Percentiles rank a stretch among this genome's conserved stretches.
phyloP scores from a whole-genome alignment of 371 early-diverging fungal species.

The Apophysomyces trapeziformis region DNA sequence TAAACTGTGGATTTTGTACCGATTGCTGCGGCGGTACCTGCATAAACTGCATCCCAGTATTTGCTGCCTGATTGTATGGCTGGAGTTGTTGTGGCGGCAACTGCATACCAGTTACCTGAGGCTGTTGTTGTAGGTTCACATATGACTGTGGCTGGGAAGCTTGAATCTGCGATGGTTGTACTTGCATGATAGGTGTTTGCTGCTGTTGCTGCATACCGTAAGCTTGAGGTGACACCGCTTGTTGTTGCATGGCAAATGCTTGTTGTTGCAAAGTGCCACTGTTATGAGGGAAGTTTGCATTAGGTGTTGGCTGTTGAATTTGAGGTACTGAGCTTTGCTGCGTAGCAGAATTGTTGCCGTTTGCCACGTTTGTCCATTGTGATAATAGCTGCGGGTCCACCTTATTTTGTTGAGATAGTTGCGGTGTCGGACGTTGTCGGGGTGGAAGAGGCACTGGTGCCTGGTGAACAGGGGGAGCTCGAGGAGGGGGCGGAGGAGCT shows the following conservation, averaged over 20 bases:
- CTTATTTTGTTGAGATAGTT: constrained; percentile 38
- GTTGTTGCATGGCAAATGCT: constrained; percentile 11
- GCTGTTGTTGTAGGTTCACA: constrained; percentile 14
- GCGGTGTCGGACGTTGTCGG: constrained; percentile 39
- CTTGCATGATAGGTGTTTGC: constrained; percentile 17
- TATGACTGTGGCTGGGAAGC: neutral
- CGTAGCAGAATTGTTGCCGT: constrained; percentile 24
- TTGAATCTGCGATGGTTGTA: neutral
- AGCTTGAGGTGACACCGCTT: constrained; percentile 13
- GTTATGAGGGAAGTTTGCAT: constrained; percentile 1
- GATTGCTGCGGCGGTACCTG: constrained; percentile 37
- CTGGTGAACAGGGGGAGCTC: constrained; percentile 16
- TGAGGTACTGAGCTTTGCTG: constrained; percentile 11
- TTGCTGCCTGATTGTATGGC: neutral
- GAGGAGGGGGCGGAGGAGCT: constrained; percentile 26
- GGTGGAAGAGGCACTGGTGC: constrained; percentile 27
- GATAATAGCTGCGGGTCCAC: constrained; percentile 40
- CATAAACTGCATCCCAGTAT: constrained; percentile 17
- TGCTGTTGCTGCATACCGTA: constrained; percentile 25
- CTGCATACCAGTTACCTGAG: constrained; percentile 22
- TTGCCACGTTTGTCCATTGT: constrained; percentile 35
- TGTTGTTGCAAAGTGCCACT: constrained; percentile 25
- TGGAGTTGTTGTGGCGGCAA: constrained; percentile 10
- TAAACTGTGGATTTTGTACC: constrained; percentile 12
- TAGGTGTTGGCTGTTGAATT: constrained; percentile 21